Evolutionary conservation across 345 rosid species (phyloP).

Genomic region (Euphorbia tirucalli): DNA sequence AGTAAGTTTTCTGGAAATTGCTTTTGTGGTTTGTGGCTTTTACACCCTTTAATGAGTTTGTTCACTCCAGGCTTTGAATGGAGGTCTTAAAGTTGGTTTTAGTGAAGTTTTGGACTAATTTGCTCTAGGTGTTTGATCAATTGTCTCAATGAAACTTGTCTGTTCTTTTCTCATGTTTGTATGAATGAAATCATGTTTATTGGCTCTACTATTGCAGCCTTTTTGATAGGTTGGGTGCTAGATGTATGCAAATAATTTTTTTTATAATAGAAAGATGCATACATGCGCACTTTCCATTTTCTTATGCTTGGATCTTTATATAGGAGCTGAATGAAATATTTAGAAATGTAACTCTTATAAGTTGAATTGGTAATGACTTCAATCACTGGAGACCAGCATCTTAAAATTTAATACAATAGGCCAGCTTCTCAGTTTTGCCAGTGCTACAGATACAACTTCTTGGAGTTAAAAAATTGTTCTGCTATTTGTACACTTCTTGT

Average conservation of each 20-base stretch:
- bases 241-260: background rate
- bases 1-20: background rate
- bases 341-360: too few species aligned
- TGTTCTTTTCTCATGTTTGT: background rate
- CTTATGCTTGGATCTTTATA: background rate
- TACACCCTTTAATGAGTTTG: background rate
- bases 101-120: background rate
- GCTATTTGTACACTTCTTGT: too few species aligned
- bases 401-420: too few species aligned
- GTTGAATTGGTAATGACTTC: too few species aligned
- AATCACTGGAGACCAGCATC: too few species aligned
- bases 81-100: background rate
- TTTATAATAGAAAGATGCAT: too few species aligned
- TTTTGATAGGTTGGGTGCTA: background rate
- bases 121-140: background rate
- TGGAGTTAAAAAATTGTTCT: too few species aligned
- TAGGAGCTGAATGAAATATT: too few species aligned
- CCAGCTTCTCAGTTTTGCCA: too few species aligned
- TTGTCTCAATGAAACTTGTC: background rate
- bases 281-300: too few species aligned
- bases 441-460: too few species aligned
- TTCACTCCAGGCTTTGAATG: background rate
- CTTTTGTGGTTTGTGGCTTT: background rate
- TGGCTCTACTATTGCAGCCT: background rate
- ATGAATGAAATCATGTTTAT: background rate